Evolutionary conservation across 345 rosid species (phyloP).

Genomic region (Mangifera indica): DNA sequence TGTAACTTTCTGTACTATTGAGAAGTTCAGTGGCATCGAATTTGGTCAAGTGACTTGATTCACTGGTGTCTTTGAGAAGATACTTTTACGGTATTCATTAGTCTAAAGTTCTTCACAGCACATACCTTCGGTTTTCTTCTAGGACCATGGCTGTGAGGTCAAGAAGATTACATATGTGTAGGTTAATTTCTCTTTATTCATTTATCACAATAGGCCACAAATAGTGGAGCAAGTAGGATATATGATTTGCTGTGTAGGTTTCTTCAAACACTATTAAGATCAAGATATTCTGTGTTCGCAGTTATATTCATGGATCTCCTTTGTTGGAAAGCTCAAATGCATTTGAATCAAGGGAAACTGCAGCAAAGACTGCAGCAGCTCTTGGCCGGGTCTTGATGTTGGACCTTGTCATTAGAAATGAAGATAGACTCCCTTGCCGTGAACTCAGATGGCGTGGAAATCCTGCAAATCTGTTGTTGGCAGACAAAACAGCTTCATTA

Average conservation of each 20-base stretch:
- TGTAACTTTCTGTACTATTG: not conserved
- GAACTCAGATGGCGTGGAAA: slow-evolving; percentile 98
- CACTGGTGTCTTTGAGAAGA: not conserved
- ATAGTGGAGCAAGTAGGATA: not conserved
- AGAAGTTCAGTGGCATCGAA: not conserved
- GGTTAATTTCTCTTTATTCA: not conserved
- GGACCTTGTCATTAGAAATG: slow-evolving; percentile 95
- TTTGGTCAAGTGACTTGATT: not conserved
- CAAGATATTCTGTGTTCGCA: slow-evolving; percentile 32
- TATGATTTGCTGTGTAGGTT: not conserved
- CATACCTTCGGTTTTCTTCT: not conserved
- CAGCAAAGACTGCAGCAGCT: slow-evolving; percentile 82
- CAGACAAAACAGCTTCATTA: slow-evolving; percentile 57
- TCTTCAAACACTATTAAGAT: slow-evolving; percentile 10
- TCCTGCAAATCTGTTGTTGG: slow-evolving; percentile 81
- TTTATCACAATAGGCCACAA: not conserved
- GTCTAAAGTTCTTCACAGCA: not conserved
- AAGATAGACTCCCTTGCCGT: slow-evolving; percentile 94
- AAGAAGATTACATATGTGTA: not conserved
- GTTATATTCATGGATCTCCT: slow-evolving; percentile 97
- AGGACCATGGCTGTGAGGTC: not conserved
- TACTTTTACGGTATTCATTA: not conserved
- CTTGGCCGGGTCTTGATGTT: slow-evolving; percentile 85
- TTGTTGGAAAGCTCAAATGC: slow-evolving; percentile 75
- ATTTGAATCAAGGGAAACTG: slow-evolving; percentile 62